Percentiles rank a stretch among this genome's conserved stretches.
Conservation (phyloP, 805 yeast genomes). For the Huiozyma sinensis region DNA sequence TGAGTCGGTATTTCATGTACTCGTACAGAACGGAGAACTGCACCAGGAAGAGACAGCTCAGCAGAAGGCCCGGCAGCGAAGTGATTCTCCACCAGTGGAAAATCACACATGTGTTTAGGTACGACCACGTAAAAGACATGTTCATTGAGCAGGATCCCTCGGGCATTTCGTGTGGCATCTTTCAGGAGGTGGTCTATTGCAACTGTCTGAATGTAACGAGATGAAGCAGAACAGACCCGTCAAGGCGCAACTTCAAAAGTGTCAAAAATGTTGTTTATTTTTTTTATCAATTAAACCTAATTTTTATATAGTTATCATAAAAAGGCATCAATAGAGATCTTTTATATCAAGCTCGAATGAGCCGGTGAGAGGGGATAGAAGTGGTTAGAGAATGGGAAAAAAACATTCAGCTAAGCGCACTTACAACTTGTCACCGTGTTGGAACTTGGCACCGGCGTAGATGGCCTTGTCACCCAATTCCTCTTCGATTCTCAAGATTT, state of each 20-base stretch:
- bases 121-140: conserved; percentile 76
- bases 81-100: conserved; percentile 74
- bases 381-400: not conserved
- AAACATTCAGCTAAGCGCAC: conserved; percentile 1
- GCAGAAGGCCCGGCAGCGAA: conserved; percentile 38
- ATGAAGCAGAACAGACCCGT: not conserved
- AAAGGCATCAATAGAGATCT: conserved; percentile 5
- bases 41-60: conserved; percentile 35
- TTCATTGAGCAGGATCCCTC: conserved; percentile 38
- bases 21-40: not conserved
- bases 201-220: not conserved
- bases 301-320: conserved; percentile 4
- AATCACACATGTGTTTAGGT: conserved; percentile 60
- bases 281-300: conserved; percentile 14
- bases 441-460: conserved; percentile 91
- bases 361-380: conserved; percentile 1
- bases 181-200: not conserved
- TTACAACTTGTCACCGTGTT: conserved; percentile 36
- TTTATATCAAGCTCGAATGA: not conserved
- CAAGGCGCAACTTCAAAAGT: conserved; percentile 1
- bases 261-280: too few species aligned
- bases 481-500: conserved; percentile 96
- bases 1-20: conserved; percentile 1
- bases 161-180: not conserved
- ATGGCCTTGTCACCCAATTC: conserved; percentile 95